Base-by-base conservation (phyloP, 2,329 filamentous ascomycete genomes). In the Ascochyta lentis region DNA sequence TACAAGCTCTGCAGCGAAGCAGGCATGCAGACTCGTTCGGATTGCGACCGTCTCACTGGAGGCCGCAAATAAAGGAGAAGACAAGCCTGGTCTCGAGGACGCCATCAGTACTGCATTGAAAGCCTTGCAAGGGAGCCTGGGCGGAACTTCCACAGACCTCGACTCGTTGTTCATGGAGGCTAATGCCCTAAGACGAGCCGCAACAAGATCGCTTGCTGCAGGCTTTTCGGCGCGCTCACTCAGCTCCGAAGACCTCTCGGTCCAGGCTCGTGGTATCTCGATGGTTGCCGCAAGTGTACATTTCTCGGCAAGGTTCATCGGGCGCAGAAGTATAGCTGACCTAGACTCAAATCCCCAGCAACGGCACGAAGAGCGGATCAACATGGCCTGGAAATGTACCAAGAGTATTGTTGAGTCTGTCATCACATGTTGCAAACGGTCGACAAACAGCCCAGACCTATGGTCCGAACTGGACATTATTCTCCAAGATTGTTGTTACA, bases 351-450 rank as follows among this genome's bases (percentile, higher is more conserved):
- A 67, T 48, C 40, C 51, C 3, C 54, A 63, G 5, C 44, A 44
- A 13, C 67, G 63, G 26, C 62, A 70, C 31, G 38, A 62, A 13
- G 66, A 71, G 33, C 65, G 70, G 34, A 55, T 69, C 26, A 27
- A 34, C 27, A 60, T 70, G 51, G 63, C 61, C 9, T 63, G 60
- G 31, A 75, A 70, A 50, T 65, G 65, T 15, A 48, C 59, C 15
- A 75, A 76, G 60, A 69, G 69, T 23, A 72, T 69, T 29, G 45
- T 76, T 4, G 76, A 78, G 39, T 76, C 75, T 13, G 65, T 69
- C 2, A 53, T 71, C 23, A 54, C 68, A 6, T 72, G 73, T 46
- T 75, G 68, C 43, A 76, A 73, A 55, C 60, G 59, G 5, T 58
- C 58, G 3, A 54, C 72, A 9, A 56, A 60, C 6, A 58, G 60